Evolutionary conservation across 225 moss, liverwort and hornwort species (phyloP), one percentile per base, ranked within the genome.

Genomic region (Thuidium tamariscinum): DNA sequence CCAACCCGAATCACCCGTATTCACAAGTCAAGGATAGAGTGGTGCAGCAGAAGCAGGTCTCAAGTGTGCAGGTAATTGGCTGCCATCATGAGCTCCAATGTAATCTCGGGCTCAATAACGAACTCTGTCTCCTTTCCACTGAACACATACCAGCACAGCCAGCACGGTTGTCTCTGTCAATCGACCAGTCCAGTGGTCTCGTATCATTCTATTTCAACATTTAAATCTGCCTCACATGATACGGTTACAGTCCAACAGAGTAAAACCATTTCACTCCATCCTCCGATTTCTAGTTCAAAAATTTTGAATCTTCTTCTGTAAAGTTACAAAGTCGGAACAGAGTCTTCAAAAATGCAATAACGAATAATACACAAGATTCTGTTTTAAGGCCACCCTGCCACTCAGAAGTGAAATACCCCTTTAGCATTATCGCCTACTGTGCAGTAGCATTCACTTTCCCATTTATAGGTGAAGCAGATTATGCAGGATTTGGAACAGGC

Each of bases 31-130:
- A 66, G 79, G 78, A 81, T 65, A 68, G 49, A 86, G 56, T 26
- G 77, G 39, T 56, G 77, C 56, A 77, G 56, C 77, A 77, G 77
- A 39, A 77, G 67, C 62, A 72, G 65, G 59, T 76, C 64, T 96
- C 90, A 98, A 79, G 95, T 96, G 86, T 97, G 95, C 87, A 97
- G 83, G 89, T 95, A 95, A 75, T 97, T 95, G 39, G 96, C 96
- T 57, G 98, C 96, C 96, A 98, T 98, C 95, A 98, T 95, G 55
- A 98, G 95, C 89, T 98, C 95, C 82, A 98, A 90, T 34, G 96
- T 98, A 4, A 95, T 96, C 89, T 98, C 95, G 5, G 98, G 98
- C 82, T 98, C 98, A 54, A 97, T 95, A 64, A 94, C 88, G 36
- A 98, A 97, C 87, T 95, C 94, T 19, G 91, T 94, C 92, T 95